Evolutionary conservation across 192 early-diverging fungal genomes (phyloP), one percentile per base, ranked within the genome.

Genomic region (Podila epigama): DNA sequence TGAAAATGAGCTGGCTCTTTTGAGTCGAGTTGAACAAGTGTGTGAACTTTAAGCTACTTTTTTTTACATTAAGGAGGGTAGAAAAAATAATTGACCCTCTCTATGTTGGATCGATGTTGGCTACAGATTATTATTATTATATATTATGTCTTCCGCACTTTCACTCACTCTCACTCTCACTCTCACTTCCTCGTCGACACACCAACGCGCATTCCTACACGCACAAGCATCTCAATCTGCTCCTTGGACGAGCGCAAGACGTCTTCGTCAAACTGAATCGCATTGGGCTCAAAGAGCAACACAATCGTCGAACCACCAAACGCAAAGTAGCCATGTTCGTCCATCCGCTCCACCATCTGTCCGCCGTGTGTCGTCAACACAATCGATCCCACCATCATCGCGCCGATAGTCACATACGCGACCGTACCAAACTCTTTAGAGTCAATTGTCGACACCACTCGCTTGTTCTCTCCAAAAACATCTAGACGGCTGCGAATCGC

Each of bases 371-470:
- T 84, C 3, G 92, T 93, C 32, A 90, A 56, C 20, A 89, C 68
- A 55, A 93, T 91, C 13, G 89, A 91, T n/a, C 94, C 93, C 11
- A 95, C 93, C 89, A 95, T 89, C 91, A 95, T 93, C 9, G 93
- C 92, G 5, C 94, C 94, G 58, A 95, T 88, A 54, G 82, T 66
- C 0, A 90, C 84, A 61, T 88, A 85, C 0, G 91, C 91, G 15
- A 95, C 87, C 29, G 75, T 83, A 12, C 94, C 94, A 79, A 92
- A 92, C 37, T 85, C 81, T 4, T 81, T 79, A 11, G 87, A 85
- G 27, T 91, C 82, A 5, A 95, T 85, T 32, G 82, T 83, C 13
- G 85, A 89, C 9, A 94, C 80, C 27, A 83, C 79, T 8, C 94
- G 84, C 11, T 87, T 85, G 72, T 95, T 95, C 59, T 93, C 92